Conservation (phyloP, 495 filamentous ascomycete genomes). For the Viridothelium virens region DNA sequence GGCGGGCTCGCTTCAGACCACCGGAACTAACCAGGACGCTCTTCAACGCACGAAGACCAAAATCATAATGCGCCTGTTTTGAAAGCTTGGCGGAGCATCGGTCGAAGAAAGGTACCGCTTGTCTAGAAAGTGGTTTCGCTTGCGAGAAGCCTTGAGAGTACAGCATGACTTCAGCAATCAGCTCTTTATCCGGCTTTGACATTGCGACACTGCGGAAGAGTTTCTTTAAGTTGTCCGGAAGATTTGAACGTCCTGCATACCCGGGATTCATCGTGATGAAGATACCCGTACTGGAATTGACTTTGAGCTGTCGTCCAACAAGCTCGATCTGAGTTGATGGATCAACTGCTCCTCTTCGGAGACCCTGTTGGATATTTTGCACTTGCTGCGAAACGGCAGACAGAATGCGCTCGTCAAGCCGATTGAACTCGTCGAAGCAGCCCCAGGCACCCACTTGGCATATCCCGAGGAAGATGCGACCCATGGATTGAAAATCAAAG, state of each 20-base stretch:
- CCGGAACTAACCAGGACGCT: conserved; percentile 97
- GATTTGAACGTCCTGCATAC: conserved; percentile 93
- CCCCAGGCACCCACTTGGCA: conserved; percentile 99
- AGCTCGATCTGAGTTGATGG: conserved; percentile 83
- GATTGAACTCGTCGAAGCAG: conserved; percentile 99
- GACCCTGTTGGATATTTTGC: conserved; percentile 94
- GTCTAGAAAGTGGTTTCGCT: conserved; percentile 83
- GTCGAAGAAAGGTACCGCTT: conserved; percentile 97
- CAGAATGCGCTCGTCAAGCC: conserved; percentile 91
- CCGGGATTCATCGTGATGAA: conserved; percentile 99
- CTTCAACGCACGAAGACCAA: conserved; percentile 93
- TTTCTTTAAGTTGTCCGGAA: conserved; percentile 98
- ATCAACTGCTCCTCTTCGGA: conserved; percentile 71
- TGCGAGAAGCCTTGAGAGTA: conserved; percentile 98
- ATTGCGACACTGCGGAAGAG: conserved; percentile 98
- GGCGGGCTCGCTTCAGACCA: conserved; percentile 79
- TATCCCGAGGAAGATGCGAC: conserved; percentile 96
- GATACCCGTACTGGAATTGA: conserved; percentile 89
- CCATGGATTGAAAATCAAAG: conserved; percentile 99
- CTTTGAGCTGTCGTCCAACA: conserved; percentile 75
- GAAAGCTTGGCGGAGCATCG: conserved; percentile 69
- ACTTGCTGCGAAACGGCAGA: conserved; percentile 98
- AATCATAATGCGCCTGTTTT: conserved; percentile 98
- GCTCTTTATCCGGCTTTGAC: conserved; percentile 99
- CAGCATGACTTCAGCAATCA: conserved; percentile 98